phyloP scores from a whole-genome alignment of 768 basidiomycete species.

The Trametes coccinea region DNA sequence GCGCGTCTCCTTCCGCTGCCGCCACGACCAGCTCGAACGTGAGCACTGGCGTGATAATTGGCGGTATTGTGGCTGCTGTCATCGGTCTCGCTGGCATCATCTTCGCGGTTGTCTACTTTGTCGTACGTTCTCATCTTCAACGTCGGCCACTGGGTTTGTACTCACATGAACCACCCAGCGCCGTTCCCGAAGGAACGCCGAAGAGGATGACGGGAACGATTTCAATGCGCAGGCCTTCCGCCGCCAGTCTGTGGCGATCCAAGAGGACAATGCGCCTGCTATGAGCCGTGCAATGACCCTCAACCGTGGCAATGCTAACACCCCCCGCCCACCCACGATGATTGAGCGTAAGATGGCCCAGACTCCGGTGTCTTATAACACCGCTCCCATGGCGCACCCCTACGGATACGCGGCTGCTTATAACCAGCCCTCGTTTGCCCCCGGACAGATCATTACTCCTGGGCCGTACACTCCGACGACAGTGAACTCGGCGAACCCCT shows the following conservation, averaged over 20 bases:
- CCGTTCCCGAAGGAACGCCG: constrained; percentile 26
- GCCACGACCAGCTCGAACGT: constrained; percentile 3
- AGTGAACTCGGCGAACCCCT: constrained; percentile 38
- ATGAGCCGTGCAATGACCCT: constrained; percentile 38
- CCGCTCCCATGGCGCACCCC: constrained; percentile 1
- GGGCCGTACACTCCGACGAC: constrained; percentile 26
- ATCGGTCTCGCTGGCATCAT: constrained; percentile 35
- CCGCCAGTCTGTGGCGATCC: constrained; percentile 60
- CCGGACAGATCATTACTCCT: constrained; percentile 35
- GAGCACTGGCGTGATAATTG: constrained; percentile 33
- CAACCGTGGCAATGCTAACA: constrained; percentile 33
- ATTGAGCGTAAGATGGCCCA: constrained; percentile 45
- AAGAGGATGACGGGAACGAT: constrained; percentile 38
- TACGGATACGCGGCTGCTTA: constrained; percentile 14
- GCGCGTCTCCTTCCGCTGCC: constrained; percentile 5
- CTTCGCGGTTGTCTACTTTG: constrained; percentile 36
- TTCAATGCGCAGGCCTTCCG: constrained; percentile 63
- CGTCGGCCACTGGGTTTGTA: neutral
- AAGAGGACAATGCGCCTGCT: constrained; percentile 42
- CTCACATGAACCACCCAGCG: constrained; percentile 16
- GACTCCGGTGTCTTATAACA: constrained; percentile 15
- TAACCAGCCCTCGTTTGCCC: constrained; percentile 35
- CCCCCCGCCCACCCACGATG: constrained; percentile 61
- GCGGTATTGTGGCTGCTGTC: constrained; percentile 38
- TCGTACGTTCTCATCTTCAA: constrained; percentile 31